These are phyloP conservation scores for Fusarium camptoceras DNA, from an alignment of 2,329 filamentous ascomycete species.

Conservation along the genomic window DNA sequence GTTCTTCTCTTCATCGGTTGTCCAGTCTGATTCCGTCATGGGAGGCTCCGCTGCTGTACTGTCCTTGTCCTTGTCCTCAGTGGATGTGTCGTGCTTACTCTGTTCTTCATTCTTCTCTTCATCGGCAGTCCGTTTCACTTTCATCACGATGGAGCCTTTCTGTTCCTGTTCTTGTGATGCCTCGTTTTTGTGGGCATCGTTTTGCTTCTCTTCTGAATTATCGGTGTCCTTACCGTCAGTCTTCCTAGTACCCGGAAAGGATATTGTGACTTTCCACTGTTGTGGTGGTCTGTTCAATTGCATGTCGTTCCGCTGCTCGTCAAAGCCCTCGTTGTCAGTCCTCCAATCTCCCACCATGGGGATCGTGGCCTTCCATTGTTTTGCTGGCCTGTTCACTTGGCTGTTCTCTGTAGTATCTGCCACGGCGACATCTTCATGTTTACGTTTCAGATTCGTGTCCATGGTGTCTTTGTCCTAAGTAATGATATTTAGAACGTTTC, in stretches of 20 bases:
- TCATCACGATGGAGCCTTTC: no score
- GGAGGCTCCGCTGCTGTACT: neutral
- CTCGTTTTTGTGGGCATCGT: rapidly evolving
- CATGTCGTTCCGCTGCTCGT: neutral
- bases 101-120: neutral
- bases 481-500: rapidly evolving
- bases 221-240: neutral
- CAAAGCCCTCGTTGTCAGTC: neutral
- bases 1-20: neutral
- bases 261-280: neutral
- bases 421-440: neutral
- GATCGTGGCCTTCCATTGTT: neutral
- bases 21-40: neutral
- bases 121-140: neutral
- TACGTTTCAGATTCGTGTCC: rapidly evolving
- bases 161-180: neutral
- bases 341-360: neutral
- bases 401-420: neutral
- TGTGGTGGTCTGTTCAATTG: neutral
- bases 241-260: neutral
- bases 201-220: neutral
- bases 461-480: neutral
- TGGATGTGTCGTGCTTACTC: neutral
- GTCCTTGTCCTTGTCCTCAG: neutral
- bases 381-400: neutral